phyloP scores from a whole-genome alignment of 2,329 filamentous ascomycete species.

The Diaporthe ampelina region DNA sequence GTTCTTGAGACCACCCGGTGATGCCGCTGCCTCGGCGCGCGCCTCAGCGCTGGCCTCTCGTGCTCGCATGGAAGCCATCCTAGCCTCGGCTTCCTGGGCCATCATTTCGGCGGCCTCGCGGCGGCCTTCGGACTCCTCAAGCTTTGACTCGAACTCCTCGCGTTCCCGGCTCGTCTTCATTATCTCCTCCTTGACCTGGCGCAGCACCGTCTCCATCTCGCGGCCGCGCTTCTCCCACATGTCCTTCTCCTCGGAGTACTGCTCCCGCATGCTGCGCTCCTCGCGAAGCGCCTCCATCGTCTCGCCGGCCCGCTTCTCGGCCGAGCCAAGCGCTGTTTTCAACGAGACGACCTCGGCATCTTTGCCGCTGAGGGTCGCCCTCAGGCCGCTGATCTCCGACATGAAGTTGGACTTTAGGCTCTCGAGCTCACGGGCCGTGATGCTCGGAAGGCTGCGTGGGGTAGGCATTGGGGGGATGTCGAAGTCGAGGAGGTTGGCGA shows the following conservation, averaged over 20 bases:
- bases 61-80: constrained; percentile 80
- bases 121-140: constrained; percentile 83
- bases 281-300: constrained; percentile 87
- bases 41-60: constrained; percentile 64
- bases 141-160: constrained; percentile 80
- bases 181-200: constrained; percentile 86
- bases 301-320: constrained; percentile 91
- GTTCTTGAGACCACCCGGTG: constrained; percentile 57
- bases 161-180: constrained; percentile 83
- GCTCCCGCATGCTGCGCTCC: constrained; percentile 77
- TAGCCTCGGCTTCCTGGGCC: constrained; percentile 81
- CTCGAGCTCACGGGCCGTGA: constrained; percentile 93
- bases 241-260: constrained; percentile 80
- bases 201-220: constrained; percentile 87
- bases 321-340: constrained; percentile 89
- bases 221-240: constrained; percentile 87
- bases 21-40: constrained; percentile 53
- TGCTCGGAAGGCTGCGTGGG: constrained; percentile 88
- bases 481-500: constrained; percentile 85
- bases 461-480: constrained; percentile 96
- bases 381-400: constrained; percentile 94
- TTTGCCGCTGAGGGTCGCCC: constrained; percentile 90
- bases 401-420: constrained; percentile 91
- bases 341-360: constrained; percentile 92
- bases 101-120: constrained; percentile 81